Base-by-base conservation (phyloP, 2,329 filamentous ascomycete species). In the Penicillium psychrosexuale region DNA sequence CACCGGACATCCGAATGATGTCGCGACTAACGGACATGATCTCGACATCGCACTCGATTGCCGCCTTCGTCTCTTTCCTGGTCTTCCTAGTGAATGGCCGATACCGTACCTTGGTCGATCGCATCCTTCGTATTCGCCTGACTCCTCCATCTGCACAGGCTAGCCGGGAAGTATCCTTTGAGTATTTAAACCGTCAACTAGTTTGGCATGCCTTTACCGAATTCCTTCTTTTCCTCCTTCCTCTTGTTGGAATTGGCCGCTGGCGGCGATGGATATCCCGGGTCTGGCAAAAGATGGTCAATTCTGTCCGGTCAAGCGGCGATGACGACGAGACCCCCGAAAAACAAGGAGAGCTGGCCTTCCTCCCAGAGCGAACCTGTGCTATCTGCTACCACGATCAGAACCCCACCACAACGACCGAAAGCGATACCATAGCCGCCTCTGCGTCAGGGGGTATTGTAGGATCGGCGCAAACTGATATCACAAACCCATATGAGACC, bases 131-230 rank as follows among this genome's bases (percentile, higher is more conserved):
- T 55, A 87, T 99, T 73, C 87, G 93, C 52, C 83, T 99, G 42
- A 88, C 91, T 3, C 89, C 94, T 8, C 88, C 89, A 5, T 92
- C 88, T 3, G 91, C 84, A 67, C 90, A 96, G 69, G 88, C 95
- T 60, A 90, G 85, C 69, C 84, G 93, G 31, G 91, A 97, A 73
- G 92, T 99, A 27, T 96, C 90, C 1, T 97, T 99, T 70, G 94
- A 99, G 75, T 97, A 97, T 68, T 84, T 97, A 47, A 99, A 99
- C 72, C 87, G 94, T 45, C 94, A 99, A 75, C 84, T 99, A 11
- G 94, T 99, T 36, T 99, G 94, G 94, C 94, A 99, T 75, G 94
- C 94, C n/a, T 96, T 99, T 67, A 99, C 94, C 27, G 94, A 99
- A 72, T 99, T 99, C 66, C 80, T 99, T n/a, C 83, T 99, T 31